Percentiles rank a stretch among this genome's conserved stretches.
Conservation (phyloP, 768 basidiomycete genomes). For the Kwoniella dendrophila region DNA sequence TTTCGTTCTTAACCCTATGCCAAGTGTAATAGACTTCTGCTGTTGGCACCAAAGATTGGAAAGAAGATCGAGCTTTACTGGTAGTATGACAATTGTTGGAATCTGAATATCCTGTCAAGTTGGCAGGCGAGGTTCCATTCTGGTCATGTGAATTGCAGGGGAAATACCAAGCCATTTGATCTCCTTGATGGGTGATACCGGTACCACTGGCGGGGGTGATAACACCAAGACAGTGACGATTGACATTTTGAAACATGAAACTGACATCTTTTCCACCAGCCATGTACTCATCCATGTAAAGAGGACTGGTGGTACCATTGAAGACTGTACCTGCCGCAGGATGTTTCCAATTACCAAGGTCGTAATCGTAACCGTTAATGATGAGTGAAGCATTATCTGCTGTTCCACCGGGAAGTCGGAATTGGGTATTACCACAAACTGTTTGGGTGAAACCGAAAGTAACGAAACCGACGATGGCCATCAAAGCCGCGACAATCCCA, state of each 20-base stretch:
- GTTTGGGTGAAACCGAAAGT: conserved; percentile 96
- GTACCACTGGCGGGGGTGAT: conserved; percentile 73
- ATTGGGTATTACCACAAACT: conserved; percentile 85
- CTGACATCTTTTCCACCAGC: conserved; percentile 85
- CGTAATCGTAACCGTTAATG: conserved; percentile 93
- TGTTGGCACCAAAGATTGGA: conserved; percentile 62
- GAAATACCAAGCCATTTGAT: conserved; percentile 87
- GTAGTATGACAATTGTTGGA: conserved; percentile 74
- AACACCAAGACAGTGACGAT: conserved; percentile 75
- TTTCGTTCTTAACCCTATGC: conserved; percentile 72
- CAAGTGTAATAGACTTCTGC: conserved; percentile 95
- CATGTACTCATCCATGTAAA: conserved; percentile 73
- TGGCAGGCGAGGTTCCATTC: conserved; percentile 64
- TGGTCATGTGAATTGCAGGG: conserved; percentile 92
- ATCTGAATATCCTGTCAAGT: conserved; percentile 69
- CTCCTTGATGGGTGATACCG: conserved; percentile 66
- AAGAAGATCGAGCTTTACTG: conserved; percentile 61
- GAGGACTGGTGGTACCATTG: conserved; percentile 78
- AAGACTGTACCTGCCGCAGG: conserved; percentile 70
- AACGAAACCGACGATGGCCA: conserved; percentile 94
- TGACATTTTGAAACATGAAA: conserved; percentile 92
- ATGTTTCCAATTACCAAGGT: conserved; percentile 83
- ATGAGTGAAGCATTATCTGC: conserved; percentile 79
- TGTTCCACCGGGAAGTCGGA: conserved; percentile 76
- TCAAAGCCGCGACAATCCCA: conserved; percentile 72